A percentile compares a stretch with the other conserved stretches of the same genome.
phyloP scores from a whole-genome alignment of 2,329 filamentous ascomycete genomes.

The Botryosphaeria dothidea region DNA sequence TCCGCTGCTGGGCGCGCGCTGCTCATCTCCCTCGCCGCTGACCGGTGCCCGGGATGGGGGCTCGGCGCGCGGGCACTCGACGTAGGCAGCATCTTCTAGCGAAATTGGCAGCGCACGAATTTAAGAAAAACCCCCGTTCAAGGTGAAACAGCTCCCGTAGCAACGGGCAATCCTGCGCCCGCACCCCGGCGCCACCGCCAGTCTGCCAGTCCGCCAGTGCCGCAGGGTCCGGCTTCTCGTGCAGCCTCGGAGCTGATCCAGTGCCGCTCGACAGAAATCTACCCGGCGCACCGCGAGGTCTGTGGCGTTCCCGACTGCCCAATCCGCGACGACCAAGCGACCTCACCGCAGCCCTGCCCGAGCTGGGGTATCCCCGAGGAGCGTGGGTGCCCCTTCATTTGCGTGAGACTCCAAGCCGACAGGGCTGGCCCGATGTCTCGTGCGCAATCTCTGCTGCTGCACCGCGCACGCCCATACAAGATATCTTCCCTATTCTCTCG shows the following conservation, averaged over 20 bases:
- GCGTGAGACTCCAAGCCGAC: constrained; percentile 18
- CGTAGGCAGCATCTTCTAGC: background rate
- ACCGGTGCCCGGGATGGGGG: background rate
- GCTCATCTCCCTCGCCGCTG: constrained; percentile 5
- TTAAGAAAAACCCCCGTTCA: constrained; percentile 7
- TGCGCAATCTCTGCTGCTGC: constrained; percentile 9
- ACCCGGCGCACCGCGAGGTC: background rate
- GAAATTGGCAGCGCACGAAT: constrained; percentile 12
- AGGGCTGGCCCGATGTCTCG: constrained; percentile 14
- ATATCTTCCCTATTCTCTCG: background rate
- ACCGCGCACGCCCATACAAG: background rate
- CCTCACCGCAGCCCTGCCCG: background rate
- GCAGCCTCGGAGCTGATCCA: constrained; percentile 10
- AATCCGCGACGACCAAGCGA: background rate
- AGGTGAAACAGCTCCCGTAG: constrained; percentile 15
- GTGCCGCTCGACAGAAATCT: background rate
- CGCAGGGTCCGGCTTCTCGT: constrained; percentile 12
- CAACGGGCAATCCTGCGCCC: constrained; percentile 5
- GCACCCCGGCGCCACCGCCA: background rate
- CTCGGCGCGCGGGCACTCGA: constrained; percentile 2
- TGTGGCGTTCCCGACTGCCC: background rate
- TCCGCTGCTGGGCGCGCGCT: background rate
- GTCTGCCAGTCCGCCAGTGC: background rate
- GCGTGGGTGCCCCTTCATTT: constrained; percentile 19
- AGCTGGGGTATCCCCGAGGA: constrained; percentile 12